phyloP scores from a whole-genome alignment of 225 moss, liverwort and hornwort genomes.

The Straminergon stramineum region DNA sequence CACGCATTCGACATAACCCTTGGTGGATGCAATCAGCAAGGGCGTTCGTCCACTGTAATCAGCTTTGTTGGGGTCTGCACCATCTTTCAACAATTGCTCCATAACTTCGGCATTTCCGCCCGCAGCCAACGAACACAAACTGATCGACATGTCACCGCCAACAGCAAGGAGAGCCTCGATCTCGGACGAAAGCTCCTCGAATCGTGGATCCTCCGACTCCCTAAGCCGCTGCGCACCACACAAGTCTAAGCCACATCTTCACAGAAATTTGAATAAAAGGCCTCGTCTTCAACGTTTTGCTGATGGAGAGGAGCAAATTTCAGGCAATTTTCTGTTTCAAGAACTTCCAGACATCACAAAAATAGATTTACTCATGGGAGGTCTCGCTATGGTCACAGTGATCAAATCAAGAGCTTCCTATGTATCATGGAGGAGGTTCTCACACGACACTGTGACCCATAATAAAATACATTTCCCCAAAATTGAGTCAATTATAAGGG shows the following conservation, averaged over 20 bases:
- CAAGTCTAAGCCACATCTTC: not conserved
- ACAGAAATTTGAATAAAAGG: not conserved
- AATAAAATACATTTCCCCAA: not conserved
- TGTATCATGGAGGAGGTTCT: not conserved
- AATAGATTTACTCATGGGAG: not conserved
- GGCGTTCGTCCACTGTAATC: conserved; percentile 77
- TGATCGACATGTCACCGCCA: conserved; percentile 52
- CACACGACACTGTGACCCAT: not conserved
- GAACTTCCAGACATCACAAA: not conserved
- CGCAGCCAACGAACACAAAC: conserved; percentile 59
- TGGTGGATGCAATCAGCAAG: conserved; percentile 60
- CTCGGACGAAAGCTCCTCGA: conserved; percentile 53
- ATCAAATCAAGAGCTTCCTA: not conserved
- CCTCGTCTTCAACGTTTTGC: not conserved
- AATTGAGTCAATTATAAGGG: not conserved
- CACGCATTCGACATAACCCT: conserved; percentile 73
- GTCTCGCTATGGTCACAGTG: not conserved
- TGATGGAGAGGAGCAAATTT: not conserved
- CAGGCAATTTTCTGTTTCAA: not conserved
- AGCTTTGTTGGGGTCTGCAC: conserved; percentile 54
- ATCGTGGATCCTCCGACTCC: conserved; percentile 56
- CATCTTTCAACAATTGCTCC: conserved; percentile 56
- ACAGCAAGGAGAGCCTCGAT: conserved; percentile 58
- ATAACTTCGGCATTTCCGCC: conserved; percentile 73
- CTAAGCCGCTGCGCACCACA: conserved; percentile 53